phyloP scores from a whole-genome alignment of 768 basidiomycete genomes.

The Thelephora aurantiotincta region DNA sequence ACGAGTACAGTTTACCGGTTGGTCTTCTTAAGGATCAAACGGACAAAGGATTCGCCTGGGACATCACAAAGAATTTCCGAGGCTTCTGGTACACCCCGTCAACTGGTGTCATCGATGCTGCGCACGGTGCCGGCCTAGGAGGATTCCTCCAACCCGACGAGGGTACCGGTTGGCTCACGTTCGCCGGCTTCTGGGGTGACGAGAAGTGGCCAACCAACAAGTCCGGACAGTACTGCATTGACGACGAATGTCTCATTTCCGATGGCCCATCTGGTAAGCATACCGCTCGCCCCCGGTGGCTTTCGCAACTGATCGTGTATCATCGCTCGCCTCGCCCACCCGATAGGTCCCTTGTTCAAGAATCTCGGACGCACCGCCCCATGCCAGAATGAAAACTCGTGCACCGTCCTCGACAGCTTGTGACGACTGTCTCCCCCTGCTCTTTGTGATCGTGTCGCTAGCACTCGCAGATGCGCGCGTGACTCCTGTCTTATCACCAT shows the following conservation, averaged over 20 bases:
- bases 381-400: slow-evolving; percentile 11
- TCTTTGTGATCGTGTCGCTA: no score
- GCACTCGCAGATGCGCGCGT: no score
- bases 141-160: slow-evolving; percentile 8
- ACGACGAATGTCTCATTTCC: slow-evolving; percentile 10
- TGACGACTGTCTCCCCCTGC: slow-evolving; percentile 1
- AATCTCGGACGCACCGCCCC: slow-evolving; percentile 12
- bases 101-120: slow-evolving; percentile 9
- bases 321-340: background rate
- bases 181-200: slow-evolving; percentile 15
- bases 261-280: slow-evolving; percentile 15
- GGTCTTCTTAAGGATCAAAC: slow-evolving; percentile 13
- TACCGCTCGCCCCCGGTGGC: background rate
- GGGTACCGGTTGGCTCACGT: slow-evolving; percentile 15
- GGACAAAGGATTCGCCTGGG: slow-evolving; percentile 15
- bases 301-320: background rate
- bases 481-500: no score
- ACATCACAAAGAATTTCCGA: slow-evolving; percentile 15
- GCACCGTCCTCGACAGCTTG: slow-evolving; percentile 10
- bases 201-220: slow-evolving; percentile 12
- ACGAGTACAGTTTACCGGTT: slow-evolving; percentile 12
- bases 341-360: slow-evolving; percentile 13
- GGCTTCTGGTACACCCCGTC: slow-evolving; percentile 14
- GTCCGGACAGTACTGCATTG: slow-evolving; percentile 14
- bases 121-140: slow-evolving; percentile 8